phyloP scores from a whole-genome alignment of 2,329 filamentous ascomycete species.

The Davidsoniella virescens region DNA sequence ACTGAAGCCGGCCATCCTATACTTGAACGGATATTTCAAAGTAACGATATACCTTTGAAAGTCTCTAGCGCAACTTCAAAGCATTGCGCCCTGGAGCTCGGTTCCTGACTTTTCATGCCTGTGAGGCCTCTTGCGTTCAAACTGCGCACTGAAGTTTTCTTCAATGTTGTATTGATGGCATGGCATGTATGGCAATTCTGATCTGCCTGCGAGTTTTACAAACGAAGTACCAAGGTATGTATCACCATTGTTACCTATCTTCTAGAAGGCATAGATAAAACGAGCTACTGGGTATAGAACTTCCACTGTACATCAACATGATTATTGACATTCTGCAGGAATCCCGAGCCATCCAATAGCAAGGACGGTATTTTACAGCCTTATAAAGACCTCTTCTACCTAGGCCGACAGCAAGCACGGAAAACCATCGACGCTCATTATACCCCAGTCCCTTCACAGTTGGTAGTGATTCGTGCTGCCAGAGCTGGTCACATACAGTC shows the following conservation, averaged over 20 bases:
- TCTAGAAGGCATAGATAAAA: too few relatives aligned
- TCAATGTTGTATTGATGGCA: conserved; percentile 12
- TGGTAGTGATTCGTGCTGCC: conserved; percentile 30
- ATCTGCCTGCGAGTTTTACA: conserved; percentile 17
- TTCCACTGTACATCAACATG: not conserved
- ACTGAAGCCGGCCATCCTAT: not conserved
- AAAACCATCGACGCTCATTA: conserved; percentile 30
- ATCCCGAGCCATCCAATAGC: conserved; percentile 18
- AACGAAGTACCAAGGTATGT: conserved; percentile 14
- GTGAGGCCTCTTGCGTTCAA: conserved; percentile 16
- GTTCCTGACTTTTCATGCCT: conserved; percentile 12
- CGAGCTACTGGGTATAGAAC: too few relatives aligned
- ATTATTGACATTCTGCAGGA: conserved; percentile 15
- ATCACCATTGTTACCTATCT: too few relatives aligned
- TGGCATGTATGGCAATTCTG: conserved; percentile 14
- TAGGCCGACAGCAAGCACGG: conserved; percentile 19
- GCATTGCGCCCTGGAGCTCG: not conserved
- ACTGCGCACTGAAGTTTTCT: conserved; percentile 13
- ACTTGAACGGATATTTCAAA: not conserved
- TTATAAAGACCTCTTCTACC: conserved; percentile 32
- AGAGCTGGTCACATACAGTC: conserved; percentile 30
- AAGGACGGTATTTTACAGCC: conserved; percentile 34
- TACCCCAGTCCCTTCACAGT: conserved; percentile 37
- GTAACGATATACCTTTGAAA: not conserved
- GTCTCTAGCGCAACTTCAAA: not conserved